phyloP scores from a whole-genome alignment of 257 asterid species.

The Solanum ahanhuiri region DNA sequence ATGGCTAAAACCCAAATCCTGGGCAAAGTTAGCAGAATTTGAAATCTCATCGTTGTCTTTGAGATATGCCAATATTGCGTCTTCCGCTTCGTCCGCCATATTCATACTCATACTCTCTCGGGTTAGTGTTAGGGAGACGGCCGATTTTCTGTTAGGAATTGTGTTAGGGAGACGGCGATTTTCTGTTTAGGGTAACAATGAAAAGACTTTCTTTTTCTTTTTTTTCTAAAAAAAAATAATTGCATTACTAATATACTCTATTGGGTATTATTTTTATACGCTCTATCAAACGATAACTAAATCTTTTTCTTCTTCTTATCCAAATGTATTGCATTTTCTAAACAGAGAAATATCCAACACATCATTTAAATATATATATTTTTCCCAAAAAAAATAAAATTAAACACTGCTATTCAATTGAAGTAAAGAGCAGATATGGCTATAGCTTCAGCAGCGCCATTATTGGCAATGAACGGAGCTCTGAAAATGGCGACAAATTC shows the following conservation, averaged over 20 bases:
- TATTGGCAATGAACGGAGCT: conserved; percentile 45
- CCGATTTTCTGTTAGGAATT: too few relatives aligned
- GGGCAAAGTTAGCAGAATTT: conserved; percentile 64
- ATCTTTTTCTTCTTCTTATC: too few relatives aligned
- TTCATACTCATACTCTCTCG: background rate
- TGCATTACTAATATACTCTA: too few relatives aligned
- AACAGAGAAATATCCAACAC: background rate
- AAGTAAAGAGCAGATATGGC: background rate
- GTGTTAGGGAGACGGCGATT: background rate
- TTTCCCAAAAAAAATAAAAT: too few relatives aligned
- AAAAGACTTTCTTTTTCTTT: too few relatives aligned
- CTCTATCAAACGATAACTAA: too few relatives aligned
- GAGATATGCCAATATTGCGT: conserved; percentile 57
- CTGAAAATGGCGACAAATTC: conserved; percentile 43
- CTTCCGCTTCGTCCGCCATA: conserved; percentile 93
- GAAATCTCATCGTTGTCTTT: conserved; percentile 48
- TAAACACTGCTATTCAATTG: too few relatives aligned
- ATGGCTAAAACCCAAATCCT: conserved; percentile 56
- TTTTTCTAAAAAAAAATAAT: too few relatives aligned
- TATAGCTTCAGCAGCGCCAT: conserved; percentile 34
- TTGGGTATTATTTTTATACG: too few relatives aligned
- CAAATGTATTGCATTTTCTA: too few relatives aligned
- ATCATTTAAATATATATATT: too few relatives aligned
- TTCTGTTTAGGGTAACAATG: background rate
- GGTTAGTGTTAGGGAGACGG: too few relatives aligned